Conservation (phyloP, 371 early-diverging fungal genomes). For the Mortierella sp. region DNA sequence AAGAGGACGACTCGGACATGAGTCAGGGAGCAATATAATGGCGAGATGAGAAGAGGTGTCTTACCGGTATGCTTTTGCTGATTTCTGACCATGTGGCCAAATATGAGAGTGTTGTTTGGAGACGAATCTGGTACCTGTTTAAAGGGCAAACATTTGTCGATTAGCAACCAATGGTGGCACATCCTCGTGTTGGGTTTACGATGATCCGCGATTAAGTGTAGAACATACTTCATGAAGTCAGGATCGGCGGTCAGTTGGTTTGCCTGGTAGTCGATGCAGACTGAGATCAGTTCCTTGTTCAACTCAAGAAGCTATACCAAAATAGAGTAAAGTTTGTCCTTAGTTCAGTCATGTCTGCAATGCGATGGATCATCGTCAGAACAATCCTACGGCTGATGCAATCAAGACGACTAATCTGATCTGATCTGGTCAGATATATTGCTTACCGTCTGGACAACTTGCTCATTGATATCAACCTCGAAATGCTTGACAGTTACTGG, state of each 20-base stretch:
- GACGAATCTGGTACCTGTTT: slow-evolving; percentile 49
- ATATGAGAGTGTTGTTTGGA: slow-evolving; percentile 49
- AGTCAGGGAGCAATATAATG: neutral
- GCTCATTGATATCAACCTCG: slow-evolving; percentile 46
- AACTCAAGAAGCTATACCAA: slow-evolving; percentile 37
- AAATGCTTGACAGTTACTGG: slow-evolving; percentile 14
- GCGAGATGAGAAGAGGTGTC: neutral
- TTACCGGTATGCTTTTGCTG: slow-evolving; percentile 41
- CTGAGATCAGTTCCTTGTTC: slow-evolving; percentile 49
- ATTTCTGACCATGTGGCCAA: slow-evolving; percentile 56
- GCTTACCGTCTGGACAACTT: slow-evolving; percentile 52
- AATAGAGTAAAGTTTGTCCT: neutral
- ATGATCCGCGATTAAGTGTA: neutral
- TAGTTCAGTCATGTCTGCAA: neutral
- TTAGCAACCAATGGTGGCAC: neutral
- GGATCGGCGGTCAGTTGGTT: slow-evolving; percentile 32
- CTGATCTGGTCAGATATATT: neutral
- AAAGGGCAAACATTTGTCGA: neutral
- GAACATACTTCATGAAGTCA: slow-evolving; percentile 37
- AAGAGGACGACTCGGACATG: neutral
- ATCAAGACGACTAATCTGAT: neutral
- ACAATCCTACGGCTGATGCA: neutral
- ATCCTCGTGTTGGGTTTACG: neutral
- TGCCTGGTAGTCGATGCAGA: slow-evolving; percentile 54
- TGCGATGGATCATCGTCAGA: neutral